These are phyloP conservation scores for Carex scoparia DNA, from an alignment of 176 grass and related monocot genomes.

Conservation along the genomic window DNA sequence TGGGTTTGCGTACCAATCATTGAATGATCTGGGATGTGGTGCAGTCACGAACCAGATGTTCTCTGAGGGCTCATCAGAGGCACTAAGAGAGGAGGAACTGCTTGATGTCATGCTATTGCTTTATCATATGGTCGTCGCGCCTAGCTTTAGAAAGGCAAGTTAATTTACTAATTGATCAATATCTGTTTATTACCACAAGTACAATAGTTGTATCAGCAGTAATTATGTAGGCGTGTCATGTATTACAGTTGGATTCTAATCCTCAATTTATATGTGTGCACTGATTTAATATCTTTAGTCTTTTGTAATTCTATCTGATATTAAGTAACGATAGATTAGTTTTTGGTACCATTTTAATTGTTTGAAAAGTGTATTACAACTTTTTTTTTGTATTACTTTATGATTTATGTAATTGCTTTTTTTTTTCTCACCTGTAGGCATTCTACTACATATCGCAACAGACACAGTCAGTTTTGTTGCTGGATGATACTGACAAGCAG, in stretches of 20 bases:
- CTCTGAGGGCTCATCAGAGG: constrained; percentile 31
- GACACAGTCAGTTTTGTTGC: constrained; percentile 60
- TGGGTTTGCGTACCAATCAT: constrained; percentile 51
- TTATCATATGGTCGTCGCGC: constrained; percentile 71
- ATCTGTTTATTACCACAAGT: background rate
- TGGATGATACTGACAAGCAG: constrained; percentile 82
- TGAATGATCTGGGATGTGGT: constrained; percentile 40
- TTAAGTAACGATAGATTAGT: background rate
- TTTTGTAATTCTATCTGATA: background rate
- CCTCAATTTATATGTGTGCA: background rate
- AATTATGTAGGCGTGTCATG: background rate
- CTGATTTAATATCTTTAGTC: background rate
- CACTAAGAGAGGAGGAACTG: constrained; percentile 67
- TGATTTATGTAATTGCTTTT: background rate
- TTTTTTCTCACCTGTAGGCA: constrained; percentile 32
- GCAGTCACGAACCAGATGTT: constrained; percentile 26
- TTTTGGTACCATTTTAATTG: constrained; percentile 9
- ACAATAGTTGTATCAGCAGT: background rate
- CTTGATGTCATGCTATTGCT: constrained; percentile 74
- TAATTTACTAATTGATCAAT: background rate
- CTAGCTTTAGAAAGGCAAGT: constrained; percentile 87
- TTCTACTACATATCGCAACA: constrained; percentile 85
- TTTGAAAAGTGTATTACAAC: background rate
- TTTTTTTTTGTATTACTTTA: background rate
- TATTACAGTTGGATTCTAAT: background rate